phyloP scores from a whole-genome alignment of 768 basidiomycete genomes.

The Neoboletus magnificus region DNA sequence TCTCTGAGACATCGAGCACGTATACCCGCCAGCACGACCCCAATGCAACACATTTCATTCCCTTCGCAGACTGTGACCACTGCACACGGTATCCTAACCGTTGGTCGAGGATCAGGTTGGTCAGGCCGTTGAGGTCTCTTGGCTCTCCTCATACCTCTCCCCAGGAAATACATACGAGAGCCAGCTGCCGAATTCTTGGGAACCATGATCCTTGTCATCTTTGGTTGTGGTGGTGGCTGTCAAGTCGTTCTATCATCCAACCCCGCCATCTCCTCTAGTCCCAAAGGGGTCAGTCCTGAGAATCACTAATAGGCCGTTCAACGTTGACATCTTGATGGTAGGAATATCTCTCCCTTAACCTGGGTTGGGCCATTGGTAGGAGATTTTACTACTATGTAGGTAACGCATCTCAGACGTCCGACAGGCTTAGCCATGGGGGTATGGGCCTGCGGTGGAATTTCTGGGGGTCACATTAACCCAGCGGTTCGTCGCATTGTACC shows the following conservation, averaged over 20 bases:
- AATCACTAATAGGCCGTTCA: background rate
- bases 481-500: conserved; percentile 40
- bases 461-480: conserved; percentile 76
- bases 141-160: conserved; percentile 1
- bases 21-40: conserved; percentile 7
- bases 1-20: conserved; percentile 19
- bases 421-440: conserved; percentile 60
- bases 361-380: conserved; percentile 35
- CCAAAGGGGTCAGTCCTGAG: conserved; percentile 50
- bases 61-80: conserved; percentile 31
- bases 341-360: conserved; percentile 24
- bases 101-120: conserved; percentile 56
- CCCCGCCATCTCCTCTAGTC: conserved; percentile 41
- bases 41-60: conserved; percentile 2
- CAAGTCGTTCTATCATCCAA: conserved; percentile 52
- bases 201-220: conserved; percentile 53
- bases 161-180: conserved; percentile 49
- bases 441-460: conserved; percentile 63
- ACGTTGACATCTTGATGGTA: conserved; percentile 8
- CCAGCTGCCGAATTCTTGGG: conserved; percentile 65
- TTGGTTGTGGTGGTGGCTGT: conserved; percentile 57
- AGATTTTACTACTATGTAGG: background rate
- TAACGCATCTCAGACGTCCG: background rate
- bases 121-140: background rate
- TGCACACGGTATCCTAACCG: conserved; percentile 44